A percentile compares a stretch with the other conserved stretches of the same genome.
phyloP scores from a whole-genome alignment of 805 yeast genomes.

The Ogataea pilisensis region DNA sequence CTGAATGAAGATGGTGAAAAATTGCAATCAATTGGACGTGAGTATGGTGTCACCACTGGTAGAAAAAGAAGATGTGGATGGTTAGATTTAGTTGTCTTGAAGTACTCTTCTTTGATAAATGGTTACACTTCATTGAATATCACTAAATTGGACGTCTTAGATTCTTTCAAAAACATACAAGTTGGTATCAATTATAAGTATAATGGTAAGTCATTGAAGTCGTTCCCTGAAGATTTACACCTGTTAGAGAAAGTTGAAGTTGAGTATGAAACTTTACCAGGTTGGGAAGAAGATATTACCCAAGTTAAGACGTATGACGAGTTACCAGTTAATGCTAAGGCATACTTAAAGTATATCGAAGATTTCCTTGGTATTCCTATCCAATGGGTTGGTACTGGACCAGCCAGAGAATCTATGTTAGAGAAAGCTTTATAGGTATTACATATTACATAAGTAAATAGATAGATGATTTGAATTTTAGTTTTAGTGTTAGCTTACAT shows the following conservation, averaged over 20 bases:
- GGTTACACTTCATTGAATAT: slow-evolving; percentile 94
- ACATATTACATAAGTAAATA: no score
- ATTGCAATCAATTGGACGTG: slow-evolving; percentile 89
- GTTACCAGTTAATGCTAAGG: slow-evolving; percentile 83
- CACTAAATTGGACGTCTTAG: slow-evolving; percentile 94
- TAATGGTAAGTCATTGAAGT: slow-evolving; percentile 67
- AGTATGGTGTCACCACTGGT: slow-evolving; percentile 97
- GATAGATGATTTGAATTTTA: background rate
- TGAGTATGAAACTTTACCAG: slow-evolving; percentile 85
- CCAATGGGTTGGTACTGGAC: slow-evolving; percentile 98
- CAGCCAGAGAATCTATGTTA: slow-evolving; percentile 92
- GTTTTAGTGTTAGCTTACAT: background rate
- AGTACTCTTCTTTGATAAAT: slow-evolving; percentile 85
- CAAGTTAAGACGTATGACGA: slow-evolving; percentile 63
- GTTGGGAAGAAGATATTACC: slow-evolving; percentile 89
- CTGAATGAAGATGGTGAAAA: slow-evolving; percentile 81
- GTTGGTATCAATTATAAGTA: slow-evolving; percentile 81
- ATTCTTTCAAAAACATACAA: slow-evolving; percentile 81
- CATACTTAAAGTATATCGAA: slow-evolving; percentile 81
- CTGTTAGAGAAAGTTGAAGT: slow-evolving; percentile 87
- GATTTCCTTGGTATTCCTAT: slow-evolving; percentile 79
- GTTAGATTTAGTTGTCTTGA: slow-evolving; percentile 93
- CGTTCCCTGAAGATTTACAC: slow-evolving; percentile 91
- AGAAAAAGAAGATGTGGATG: slow-evolving; percentile 99
- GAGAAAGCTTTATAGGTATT: slow-evolving; percentile 36